phyloP scores from a whole-genome alignment of 192 early-diverging fungal species.

The Coemansia sp. region DNA sequence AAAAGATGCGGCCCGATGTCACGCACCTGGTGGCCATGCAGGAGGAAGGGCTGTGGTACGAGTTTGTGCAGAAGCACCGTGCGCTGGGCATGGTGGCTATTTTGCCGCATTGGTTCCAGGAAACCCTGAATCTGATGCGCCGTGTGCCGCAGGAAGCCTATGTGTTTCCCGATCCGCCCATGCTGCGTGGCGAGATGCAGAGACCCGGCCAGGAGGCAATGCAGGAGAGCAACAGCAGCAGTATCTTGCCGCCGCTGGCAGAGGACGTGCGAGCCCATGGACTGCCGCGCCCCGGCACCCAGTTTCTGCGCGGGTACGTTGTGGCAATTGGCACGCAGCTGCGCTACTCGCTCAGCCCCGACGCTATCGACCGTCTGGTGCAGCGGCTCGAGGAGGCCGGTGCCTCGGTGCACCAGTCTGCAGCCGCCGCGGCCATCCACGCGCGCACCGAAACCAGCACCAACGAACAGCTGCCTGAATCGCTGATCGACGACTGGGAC shows the following conservation, averaged over 20 bases:
- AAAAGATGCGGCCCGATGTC: constrained; percentile 36
- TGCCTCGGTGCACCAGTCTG: constrained; percentile 10
- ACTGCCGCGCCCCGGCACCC: constrained; percentile 24
- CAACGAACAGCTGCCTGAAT: constrained; percentile 15
- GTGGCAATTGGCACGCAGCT: constrained; percentile 36
- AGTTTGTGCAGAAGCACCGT: constrained; percentile 35
- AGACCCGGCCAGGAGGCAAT: neutral
- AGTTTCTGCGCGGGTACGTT: constrained; percentile 30
- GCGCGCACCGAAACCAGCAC: neutral
- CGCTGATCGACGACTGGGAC: constrained; percentile 33
- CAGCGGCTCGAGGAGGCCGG: constrained; percentile 45
- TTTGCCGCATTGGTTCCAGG: constrained; percentile 73
- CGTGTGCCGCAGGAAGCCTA: constrained; percentile 52
- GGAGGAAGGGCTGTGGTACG: constrained; percentile 45
- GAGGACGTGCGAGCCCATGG: constrained; percentile 28
- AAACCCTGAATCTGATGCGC: constrained; percentile 56
- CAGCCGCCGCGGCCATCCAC: neutral
- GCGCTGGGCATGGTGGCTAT: constrained; percentile 57
- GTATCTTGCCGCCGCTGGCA: neutral
- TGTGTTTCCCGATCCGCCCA: constrained; percentile 48
- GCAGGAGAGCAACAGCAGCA: neutral
- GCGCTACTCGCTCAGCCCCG: constrained; percentile 24
- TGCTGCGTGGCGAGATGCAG: constrained; percentile 20
- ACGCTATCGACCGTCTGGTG: constrained; percentile 19
- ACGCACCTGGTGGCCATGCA: constrained; percentile 41